Evolutionary conservation across 345 rosid genomes (phyloP).

Genomic region (Diplotaxis tenuifolia): DNA sequence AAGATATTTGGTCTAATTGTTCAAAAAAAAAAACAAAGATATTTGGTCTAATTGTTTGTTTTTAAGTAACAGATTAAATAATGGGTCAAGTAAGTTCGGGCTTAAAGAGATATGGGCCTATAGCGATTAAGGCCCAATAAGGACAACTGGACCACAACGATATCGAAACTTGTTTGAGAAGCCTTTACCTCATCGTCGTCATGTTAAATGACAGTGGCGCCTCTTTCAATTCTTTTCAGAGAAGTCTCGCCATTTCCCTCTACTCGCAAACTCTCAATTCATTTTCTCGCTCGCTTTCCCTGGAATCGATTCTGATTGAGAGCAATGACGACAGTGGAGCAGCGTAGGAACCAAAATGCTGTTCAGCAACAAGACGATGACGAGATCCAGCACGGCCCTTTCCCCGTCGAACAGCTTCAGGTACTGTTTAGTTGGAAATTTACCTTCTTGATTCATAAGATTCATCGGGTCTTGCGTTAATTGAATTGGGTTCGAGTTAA

Average conservation of each 20-base stretch:
- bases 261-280: slow-evolving; percentile 16
- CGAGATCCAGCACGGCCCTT: slow-evolving; percentile 49
- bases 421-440: slow-evolving; percentile 16
- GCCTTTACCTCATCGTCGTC: slow-evolving; percentile 20
- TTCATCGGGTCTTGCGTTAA: slow-evolving; percentile 14
- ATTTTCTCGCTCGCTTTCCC: slow-evolving; percentile 10
- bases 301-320: slow-evolving; percentile 7
- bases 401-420: slow-evolving; percentile 53
- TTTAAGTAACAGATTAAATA: background rate
- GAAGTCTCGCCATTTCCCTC: slow-evolving; percentile 39
- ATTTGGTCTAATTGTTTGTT: background rate
- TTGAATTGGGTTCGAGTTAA: slow-evolving; percentile 29
- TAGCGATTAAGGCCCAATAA: background rate
- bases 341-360: slow-evolving; percentile 34
- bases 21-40: too few species aligned
- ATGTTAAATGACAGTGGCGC: slow-evolving; percentile 14
- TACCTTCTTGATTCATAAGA: background rate
- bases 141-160: background rate
- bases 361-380: slow-evolving; percentile 42
- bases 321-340: slow-evolving; percentile 41
- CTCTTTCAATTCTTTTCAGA: slow-evolving; percentile 26
- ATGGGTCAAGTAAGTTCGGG: background rate
- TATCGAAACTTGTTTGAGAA: slow-evolving; percentile 32
- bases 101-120: background rate
- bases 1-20: too few species aligned